Evolutionary conservation across 1,284 basidiomycete genomes (phyloP), one percentile per base, ranked within the genome.

Genomic region (Marasmius sp.): DNA sequence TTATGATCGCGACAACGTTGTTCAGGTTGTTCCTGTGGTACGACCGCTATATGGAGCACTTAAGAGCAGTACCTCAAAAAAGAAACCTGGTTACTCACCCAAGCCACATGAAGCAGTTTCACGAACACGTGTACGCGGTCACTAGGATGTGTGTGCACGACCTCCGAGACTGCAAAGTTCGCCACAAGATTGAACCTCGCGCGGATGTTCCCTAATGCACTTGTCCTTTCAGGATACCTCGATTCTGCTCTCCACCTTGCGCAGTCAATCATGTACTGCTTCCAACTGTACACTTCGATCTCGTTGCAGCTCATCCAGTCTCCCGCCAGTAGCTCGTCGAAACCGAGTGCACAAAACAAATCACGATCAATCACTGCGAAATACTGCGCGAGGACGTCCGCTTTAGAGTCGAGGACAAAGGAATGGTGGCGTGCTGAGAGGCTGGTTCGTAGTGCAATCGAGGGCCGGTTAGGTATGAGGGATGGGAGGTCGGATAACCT

Each of bases 311-410:
- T 77, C 69, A 84, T 79, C 87, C 88, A 91, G 56, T 89, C 85
- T 50, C 85, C 83, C 61, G 86, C 81, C 37, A 93, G 86, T 11
- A 95, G 79, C 69, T 95, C 93, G 69, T 94, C 91, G 71, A 93
- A 94, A 68, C 87, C 89, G 70, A 97, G 83, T 20, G 85, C 83
- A 69, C 91, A 86, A 72, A 95, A 91, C 59, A 97, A 76, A 70
- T 96, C 94, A 18, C 91, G 83, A 66, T 97, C 94, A 69, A 97
- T 94, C 81, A 95, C 88, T 11, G 88, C 84, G 70, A 95, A 91
- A 68, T 95, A 92, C 59, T 88, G 83, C 0, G 92, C 91, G 22
- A 97, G 74, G 4, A 77, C 77, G 57, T 87, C 85, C 1, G 91
- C 82, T 9, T 83, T 78, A 67, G 83, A 78, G 45, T 71, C 75